Evolutionary conservation across 805 yeast genomes (phyloP), one percentile per base, ranked within the genome.

Genomic region (Yarrowia sp.): DNA sequence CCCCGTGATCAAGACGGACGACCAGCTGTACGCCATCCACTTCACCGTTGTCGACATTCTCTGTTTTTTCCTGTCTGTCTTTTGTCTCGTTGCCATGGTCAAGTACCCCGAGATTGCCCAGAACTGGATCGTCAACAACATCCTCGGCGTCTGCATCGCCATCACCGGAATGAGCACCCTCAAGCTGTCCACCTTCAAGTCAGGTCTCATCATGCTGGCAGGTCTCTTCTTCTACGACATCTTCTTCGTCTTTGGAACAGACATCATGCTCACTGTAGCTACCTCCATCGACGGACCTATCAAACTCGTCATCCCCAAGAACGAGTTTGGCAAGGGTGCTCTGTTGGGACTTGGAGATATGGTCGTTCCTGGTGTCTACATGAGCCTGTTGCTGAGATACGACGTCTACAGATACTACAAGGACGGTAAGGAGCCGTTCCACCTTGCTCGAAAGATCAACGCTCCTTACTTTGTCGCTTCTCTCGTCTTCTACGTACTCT

Each of bases 331-430:
- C 3, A 63, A 63, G 40, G 67, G 79, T 70, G 77, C 84, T 5
- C 74, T 87, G 63, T 76, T 89, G 10, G 92, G 92, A 0, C 77
- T 88, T 5, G 92, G 92, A 7, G 92, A 89, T 74, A 82, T 89
- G 66, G 85, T 85, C 2, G 76, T 87, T 14, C 91, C 92, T 0
- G 89, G 89, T 0, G 67, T 80, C 16, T 82, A 86, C 68, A 78
- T 85, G 12, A 77, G 88, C 1, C 76, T 87, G 50, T 84, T 87
- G 72, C 77, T 86, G 46, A 80, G 88, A 69, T 87, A 78, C 74
- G 92, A 88, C 76, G 75, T 83, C 40, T 81, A 74, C 75, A 78
- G 73, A 55, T 78, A 78, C 74, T 82, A 82, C 73, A 49, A 58
- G 10, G 71, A 79, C 67, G 70, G 75, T 5, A 70, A 73, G 10